phyloP scores from a whole-genome alignment of 31 red algal genomes.

The Asparagopsis taxiformis region DNA sequence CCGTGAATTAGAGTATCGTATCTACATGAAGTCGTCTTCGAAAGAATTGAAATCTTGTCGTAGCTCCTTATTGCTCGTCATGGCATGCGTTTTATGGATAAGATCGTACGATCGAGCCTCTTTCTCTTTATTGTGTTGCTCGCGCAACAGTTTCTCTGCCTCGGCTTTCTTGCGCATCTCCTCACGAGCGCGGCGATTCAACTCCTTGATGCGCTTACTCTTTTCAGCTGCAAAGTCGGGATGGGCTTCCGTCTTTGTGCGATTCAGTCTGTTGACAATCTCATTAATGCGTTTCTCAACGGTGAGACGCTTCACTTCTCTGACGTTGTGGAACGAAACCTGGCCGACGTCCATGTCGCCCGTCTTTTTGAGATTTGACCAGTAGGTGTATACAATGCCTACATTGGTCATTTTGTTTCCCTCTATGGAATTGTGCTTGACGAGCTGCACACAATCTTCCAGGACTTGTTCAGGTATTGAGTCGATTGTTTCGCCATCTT shows the following conservation, averaged over 20 bases:
- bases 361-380: conserved; percentile 88
- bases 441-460: conserved; percentile 83
- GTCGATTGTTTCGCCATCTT: conserved; percentile 69
- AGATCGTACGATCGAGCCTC: conserved; percentile 58
- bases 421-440: conserved; percentile 97
- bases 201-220: conserved; percentile 38
- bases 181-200: conserved; percentile 48
- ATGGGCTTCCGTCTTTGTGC: conserved; percentile 72
- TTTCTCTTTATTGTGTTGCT: conserved; percentile 52
- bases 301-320: conserved; percentile 44
- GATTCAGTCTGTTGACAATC: conserved; percentile 86
- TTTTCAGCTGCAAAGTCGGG: conserved; percentile 80
- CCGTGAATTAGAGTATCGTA: no score
- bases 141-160: conserved; percentile 27
- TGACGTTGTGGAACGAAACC: conserved; percentile 80
- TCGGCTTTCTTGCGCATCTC: conserved; percentile 43
- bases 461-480: conserved; percentile 70
- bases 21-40: conserved; percentile 76
- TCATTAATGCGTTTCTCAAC: conserved; percentile 88
- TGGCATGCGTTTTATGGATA: conserved; percentile 40
- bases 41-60: conserved; percentile 19
- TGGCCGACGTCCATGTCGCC: conserved; percentile 95
- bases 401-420: conserved; percentile 83
- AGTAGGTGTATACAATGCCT: conserved; percentile 81
- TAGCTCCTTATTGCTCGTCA: conserved; percentile 73